These are phyloP conservation scores for Candida ipomoeae DNA, from an alignment of 805 yeast species.

Conservation along the genomic window DNA sequence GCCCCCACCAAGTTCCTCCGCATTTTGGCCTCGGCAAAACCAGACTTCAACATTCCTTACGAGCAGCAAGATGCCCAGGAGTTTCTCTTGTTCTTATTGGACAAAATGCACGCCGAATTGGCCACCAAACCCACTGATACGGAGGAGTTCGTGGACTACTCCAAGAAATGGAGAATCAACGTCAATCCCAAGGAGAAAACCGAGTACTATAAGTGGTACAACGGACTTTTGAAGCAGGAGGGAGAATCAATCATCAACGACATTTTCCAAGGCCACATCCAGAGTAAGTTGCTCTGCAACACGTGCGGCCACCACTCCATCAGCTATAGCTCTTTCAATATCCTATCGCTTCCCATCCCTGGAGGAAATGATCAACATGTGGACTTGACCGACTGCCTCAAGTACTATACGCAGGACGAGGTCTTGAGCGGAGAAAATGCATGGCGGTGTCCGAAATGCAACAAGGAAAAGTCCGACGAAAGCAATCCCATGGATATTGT, in stretches of 20 bases:
- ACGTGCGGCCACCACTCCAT: slow-evolving; percentile 59
- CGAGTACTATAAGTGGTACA: slow-evolving; percentile 63
- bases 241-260: slow-evolving; percentile 67
- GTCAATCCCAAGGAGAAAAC: slow-evolving; percentile 32
- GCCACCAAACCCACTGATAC: slow-evolving; percentile 21
- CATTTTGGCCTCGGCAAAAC: slow-evolving; percentile 48
- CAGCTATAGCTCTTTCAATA: slow-evolving; percentile 59
- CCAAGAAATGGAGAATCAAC: slow-evolving; percentile 30
- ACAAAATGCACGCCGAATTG: slow-evolving; percentile 65
- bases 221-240: slow-evolving; percentile 45
- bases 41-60: slow-evolving; percentile 63
- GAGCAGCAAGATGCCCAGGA: slow-evolving; percentile 85
- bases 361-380: slow-evolving; percentile 20
- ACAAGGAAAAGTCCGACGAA: slow-evolving; percentile 19
- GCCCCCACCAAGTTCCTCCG: slow-evolving; percentile 64
- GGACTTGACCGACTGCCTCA: slow-evolving; percentile 59
- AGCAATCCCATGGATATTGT: slow-evolving; percentile 24
- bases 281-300: slow-evolving; percentile 58
- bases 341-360: slow-evolving; percentile 62
- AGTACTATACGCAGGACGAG: slow-evolving; percentile 60
- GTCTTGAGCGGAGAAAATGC: slow-evolving; percentile 70
- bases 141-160: slow-evolving; percentile 19
- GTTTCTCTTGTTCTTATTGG: slow-evolving; percentile 61
- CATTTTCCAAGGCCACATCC: slow-evolving; percentile 70
- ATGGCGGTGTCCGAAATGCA: slow-evolving; percentile 80